These are phyloP conservation scores for Septoria petroselini DNA, from an alignment of 2,329 filamentous ascomycete genomes.

Conservation along the genomic window DNA sequence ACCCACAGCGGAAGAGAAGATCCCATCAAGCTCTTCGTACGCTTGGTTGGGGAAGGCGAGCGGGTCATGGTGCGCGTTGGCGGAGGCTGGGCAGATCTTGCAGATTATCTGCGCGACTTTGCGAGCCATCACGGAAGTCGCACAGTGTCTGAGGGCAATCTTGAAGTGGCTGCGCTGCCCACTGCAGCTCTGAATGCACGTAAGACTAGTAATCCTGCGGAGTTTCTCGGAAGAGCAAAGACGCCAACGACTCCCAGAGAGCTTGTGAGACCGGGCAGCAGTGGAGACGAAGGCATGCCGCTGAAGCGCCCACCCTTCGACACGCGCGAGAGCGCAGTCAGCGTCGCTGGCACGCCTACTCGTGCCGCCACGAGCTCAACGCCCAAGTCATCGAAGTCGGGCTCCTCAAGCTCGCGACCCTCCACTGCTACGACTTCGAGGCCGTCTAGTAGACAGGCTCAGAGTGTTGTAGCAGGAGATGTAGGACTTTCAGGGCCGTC, in stretches of 20 bases:
- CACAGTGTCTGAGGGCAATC: slow-evolving; percentile 52
- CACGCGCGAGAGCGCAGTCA: slow-evolving; percentile 10
- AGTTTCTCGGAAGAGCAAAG: slow-evolving; percentile 21
- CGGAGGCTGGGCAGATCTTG: slow-evolving; percentile 95
- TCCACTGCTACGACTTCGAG: slow-evolving; percentile 28
- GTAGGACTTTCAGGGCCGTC: slow-evolving; percentile 24
- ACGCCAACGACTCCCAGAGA: slow-evolving; percentile 14
- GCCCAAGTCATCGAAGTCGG: slow-evolving; percentile 24
- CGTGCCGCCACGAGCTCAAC: slow-evolving; percentile 13
- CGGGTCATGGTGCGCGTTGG: slow-evolving; percentile 97
- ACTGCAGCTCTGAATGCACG: slow-evolving; percentile 25
- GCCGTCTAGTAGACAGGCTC: slow-evolving; percentile 26
- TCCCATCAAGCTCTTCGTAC: slow-evolving; percentile 91
- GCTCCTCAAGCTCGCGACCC: slow-evolving; percentile 26
- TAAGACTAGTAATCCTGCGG: slow-evolving; percentile 32
- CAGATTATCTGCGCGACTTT: slow-evolving; percentile 91
- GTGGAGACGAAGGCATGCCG: slow-evolving; percentile 18
- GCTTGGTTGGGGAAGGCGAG: slow-evolving; percentile 87
- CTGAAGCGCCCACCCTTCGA: slow-evolving; percentile 10
- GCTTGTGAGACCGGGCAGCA: slow-evolving; percentile 16
- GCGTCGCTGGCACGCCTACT: slow-evolving; percentile 4
- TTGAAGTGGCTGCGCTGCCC: slow-evolving; percentile 53
- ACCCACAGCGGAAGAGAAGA: slow-evolving; percentile 77
- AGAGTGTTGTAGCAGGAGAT: slow-evolving; percentile 9
- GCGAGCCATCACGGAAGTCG: slow-evolving; percentile 85